Conservation (phyloP, 805 yeast genomes). For the Pichia ethanolica region DNA sequence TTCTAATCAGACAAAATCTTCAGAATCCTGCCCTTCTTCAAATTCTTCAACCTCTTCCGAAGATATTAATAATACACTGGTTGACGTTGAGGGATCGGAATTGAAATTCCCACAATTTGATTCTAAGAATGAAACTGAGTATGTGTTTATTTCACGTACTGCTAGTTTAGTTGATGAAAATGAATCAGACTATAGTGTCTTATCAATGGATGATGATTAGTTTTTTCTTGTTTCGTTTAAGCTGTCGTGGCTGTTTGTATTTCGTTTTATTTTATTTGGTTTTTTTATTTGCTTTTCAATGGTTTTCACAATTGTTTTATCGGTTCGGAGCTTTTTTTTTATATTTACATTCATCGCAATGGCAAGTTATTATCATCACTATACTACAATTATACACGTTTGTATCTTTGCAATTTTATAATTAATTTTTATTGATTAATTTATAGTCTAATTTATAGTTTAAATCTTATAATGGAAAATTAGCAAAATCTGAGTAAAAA, state of each 20-base stretch:
- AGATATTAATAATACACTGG: not conserved
- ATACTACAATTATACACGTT: no score
- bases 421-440: no score
- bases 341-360: no score
- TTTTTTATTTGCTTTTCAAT: not conserved
- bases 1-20: not conserved
- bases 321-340: no score
- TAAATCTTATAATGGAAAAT: no score
- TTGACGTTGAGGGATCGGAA: not conserved
- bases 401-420: no score
- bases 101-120: not conserved
- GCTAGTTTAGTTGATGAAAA: not conserved
- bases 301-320: no score
- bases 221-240: not conserved
- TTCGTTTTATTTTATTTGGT: not conserved
- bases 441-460: no score
- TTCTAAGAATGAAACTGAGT: not conserved
- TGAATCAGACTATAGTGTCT: constrained; percentile 5
- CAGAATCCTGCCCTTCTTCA: not conserved
- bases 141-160: constrained; percentile 1
- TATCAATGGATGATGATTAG: constrained; percentile 1
- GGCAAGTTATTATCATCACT: no score
- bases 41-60: not conserved
- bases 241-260: not conserved
- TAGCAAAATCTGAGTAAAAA: no score